These are phyloP conservation scores for Leccinum fibrillosum DNA, from an alignment of 768 basidiomycete genomes.

Conservation along the genomic window DNA sequence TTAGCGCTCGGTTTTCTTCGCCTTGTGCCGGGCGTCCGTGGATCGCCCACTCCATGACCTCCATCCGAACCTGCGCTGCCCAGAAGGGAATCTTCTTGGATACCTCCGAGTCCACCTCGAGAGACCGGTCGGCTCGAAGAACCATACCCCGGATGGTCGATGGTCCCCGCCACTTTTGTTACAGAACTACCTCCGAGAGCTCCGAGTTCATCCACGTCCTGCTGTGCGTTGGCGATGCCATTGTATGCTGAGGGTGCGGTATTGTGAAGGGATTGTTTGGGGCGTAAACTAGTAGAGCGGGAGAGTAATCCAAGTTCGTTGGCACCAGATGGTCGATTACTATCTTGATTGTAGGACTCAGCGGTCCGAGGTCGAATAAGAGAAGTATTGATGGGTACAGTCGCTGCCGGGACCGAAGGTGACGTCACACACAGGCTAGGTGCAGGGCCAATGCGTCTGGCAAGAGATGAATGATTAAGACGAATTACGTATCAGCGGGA, in stretches of 20 bases:
- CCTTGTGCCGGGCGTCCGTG: constrained; percentile 13
- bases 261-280: constrained; percentile 25
- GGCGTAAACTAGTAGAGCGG: constrained; percentile 9
- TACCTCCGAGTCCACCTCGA: constrained; percentile 20
- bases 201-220: constrained; percentile 23
- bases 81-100: constrained; percentile 20
- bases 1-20: constrained; percentile 34
- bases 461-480: neutral
- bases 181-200: constrained; percentile 12
- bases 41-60: neutral
- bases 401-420: constrained; percentile 28
- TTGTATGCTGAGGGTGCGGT: constrained; percentile 28
- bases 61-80: constrained; percentile 5
- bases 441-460: constrained; percentile 48
- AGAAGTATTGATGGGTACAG: constrained; percentile 28
- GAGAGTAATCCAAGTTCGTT: constrained; percentile 6
- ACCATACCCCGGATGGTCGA: constrained; percentile 29
- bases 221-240: constrained; percentile 9
- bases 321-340: constrained; percentile 1
- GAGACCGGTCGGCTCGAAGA: constrained; percentile 12
- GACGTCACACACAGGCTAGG: constrained; percentile 36
- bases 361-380: constrained; percentile 19
- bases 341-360: constrained; percentile 17
- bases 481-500: neutral
- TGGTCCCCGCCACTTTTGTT: constrained; percentile 13